Percentiles rank a stretch among this genome's conserved stretches.
phyloP scores from a whole-genome alignment of 352 stramenopile species.

The Blastocystis sp. region DNA sequence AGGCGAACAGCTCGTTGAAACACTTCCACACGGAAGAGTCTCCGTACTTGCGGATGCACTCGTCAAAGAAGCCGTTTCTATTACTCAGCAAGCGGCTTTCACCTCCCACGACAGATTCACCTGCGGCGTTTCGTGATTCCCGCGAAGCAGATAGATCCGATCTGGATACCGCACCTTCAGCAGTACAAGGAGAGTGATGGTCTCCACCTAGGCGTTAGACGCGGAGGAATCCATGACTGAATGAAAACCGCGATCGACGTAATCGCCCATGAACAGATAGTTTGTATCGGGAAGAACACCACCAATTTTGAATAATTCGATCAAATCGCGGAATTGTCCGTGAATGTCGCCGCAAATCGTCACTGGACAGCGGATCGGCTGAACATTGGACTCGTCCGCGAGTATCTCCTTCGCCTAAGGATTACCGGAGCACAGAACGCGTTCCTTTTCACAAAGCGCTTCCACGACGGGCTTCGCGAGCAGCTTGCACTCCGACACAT shows the following conservation, averaged over 20 bases:
- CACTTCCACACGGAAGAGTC: conserved; percentile 97
- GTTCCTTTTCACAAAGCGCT: conserved; percentile 87
- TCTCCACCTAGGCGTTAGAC: conserved; percentile 81
- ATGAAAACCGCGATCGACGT: conserved; percentile 96
- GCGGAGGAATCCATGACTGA: conserved; percentile 77
- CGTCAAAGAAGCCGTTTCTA: conserved; percentile 96
- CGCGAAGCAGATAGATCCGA: conserved; percentile 85
- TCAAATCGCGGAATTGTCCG: conserved; percentile 94
- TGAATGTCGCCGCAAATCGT: conserved; percentile 97
- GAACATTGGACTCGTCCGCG: conserved; percentile 94
- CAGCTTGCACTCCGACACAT: conserved; percentile 90
- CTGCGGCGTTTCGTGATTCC: conserved; percentile 92
- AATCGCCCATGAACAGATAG: conserved; percentile 98
- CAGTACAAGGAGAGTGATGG: conserved; percentile 87
- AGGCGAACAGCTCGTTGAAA: conserved; percentile 93
- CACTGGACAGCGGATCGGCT: conserved; percentile 92
- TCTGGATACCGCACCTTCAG: conserved; percentile 92
- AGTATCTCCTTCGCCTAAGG: conserved; percentile 91
- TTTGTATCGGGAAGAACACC: conserved; percentile 89
- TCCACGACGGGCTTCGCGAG: conserved; percentile 93
- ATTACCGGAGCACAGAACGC: background rate
- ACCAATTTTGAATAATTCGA: conserved; percentile 91
- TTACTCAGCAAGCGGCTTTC: background rate
- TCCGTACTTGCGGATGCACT: conserved; percentile 98
- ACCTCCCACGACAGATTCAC: conserved; percentile 73